Conservation (phyloP, 2,329 filamentous ascomycete genomes). For the Pseudogymnoascus pannorum region DNA sequence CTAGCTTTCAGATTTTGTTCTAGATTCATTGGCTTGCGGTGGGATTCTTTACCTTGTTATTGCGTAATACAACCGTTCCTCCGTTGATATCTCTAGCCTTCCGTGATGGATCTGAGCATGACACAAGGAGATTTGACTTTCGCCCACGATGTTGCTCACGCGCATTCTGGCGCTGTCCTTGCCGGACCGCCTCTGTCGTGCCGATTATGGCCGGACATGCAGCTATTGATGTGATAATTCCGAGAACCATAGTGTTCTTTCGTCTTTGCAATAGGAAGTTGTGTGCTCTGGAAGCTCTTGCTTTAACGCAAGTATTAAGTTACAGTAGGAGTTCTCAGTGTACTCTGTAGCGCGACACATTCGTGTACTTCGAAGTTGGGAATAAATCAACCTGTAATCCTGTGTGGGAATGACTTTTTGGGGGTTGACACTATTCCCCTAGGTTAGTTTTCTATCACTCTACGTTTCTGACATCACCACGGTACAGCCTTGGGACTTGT, state of each 20-base stretch:
- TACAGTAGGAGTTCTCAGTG: background rate
- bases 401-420: background rate
- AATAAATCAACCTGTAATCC: background rate
- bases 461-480: background rate
- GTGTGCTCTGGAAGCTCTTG: background rate
- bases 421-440: background rate
- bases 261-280: background rate
- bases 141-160: conserved; percentile 36
- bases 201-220: conserved; percentile 39
- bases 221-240: conserved; percentile 27
- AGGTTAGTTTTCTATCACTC: background rate
- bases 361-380: background rate
- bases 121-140: conserved; percentile 41
- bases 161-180: conserved; percentile 38
- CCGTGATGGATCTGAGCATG: conserved; percentile 29
- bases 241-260: conserved; percentile 20
- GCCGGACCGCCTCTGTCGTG: conserved; percentile 36
- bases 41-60: conserved; percentile 25
- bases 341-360: background rate
- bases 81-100: conserved; percentile 32
- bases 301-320: background rate
- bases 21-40: background rate
- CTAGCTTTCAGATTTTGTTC: background rate
- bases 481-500: background rate
- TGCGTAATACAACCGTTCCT: conserved; percentile 35